These are phyloP conservation scores for Cinnamomum chago DNA, from an alignment of 164 flowering plant genomes.

Conservation along the genomic window DNA sequence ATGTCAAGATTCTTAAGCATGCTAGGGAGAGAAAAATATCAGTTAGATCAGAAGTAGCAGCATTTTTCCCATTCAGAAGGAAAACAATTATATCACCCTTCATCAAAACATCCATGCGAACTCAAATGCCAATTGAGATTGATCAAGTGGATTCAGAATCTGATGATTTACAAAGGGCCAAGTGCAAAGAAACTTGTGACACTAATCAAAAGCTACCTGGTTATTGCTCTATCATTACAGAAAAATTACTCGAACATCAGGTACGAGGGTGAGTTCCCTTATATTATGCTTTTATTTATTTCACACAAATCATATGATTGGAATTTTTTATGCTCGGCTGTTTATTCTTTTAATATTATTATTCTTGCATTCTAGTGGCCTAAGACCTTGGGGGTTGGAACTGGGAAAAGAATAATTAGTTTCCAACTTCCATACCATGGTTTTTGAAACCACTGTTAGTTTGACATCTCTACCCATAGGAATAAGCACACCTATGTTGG, in stretches of 20 bases:
- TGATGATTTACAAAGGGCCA: constrained; percentile 1
- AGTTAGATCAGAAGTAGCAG: not conserved
- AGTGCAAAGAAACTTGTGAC: constrained; percentile 7
- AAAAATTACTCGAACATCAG: constrained; percentile 39
- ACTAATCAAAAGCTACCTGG: constrained; percentile 4
- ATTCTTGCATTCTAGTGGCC: not conserved
- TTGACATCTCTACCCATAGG: not conserved
- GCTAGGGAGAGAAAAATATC: not conserved
- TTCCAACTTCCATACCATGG: not conserved
- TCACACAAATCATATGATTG: too few species aligned
- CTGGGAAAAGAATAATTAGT: not conserved
- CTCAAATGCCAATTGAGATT: not conserved
- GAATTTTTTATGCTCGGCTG: not conserved
- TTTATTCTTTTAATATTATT: not conserved
- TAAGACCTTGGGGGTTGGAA: not conserved
- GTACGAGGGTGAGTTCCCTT: constrained; percentile 71
- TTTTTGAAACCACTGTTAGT: not conserved
- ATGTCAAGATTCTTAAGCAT: not conserved
- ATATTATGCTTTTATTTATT: constrained; percentile 1
- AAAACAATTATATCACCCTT: not conserved
- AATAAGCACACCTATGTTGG: not conserved
- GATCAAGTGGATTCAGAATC: not conserved
- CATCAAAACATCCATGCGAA: not conserved
- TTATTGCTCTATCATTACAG: constrained; percentile 4
- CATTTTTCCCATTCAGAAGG: not conserved